Evolutionary conservation across 2,329 filamentous ascomycete genomes (phyloP), one percentile per base, ranked within the genome.

Genomic region (Talaromyces sp.): DNA sequence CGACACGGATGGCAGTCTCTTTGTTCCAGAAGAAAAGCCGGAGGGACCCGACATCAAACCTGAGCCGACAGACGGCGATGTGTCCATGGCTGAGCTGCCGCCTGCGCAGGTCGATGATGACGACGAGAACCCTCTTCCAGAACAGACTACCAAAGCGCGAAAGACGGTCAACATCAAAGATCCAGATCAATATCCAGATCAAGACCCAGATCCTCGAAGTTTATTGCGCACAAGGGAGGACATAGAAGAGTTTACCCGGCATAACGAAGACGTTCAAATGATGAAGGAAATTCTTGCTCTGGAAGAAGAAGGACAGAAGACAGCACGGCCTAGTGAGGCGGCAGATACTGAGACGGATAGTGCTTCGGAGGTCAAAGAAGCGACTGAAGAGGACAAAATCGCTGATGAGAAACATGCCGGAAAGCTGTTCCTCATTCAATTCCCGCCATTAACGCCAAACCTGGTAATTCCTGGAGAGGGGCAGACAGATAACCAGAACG

Each of bases 381-480:
- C 26, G 29, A 38, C 46, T 7, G 46, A 61, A n/a, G 71, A 67
- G 49, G 68, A 70, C 26, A 70, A 75, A 29, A 56, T 55, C 11
- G 64, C 60, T 55, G 67, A 75, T 66, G 79, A 75, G 56, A 75
- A 76, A 49, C 76, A 80, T 19, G 74, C 81, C 38, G 81, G 85
- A 58, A 80, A 82, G 60, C 78, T 86, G 58, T 87, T 87, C 69
- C 77, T 87, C 56, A 84, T 88, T 70, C 86, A 88, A 70, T 82
- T 88, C 66, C 86, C 86, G 13, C 84, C 86, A 0, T 78, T 86
- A 61, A 81, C 86, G 4, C 86, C 86, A 5, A 81, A 82, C 61
- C 78, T 88, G 26, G 66, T 76, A 38, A 68, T 78, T 10, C 73
- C 79, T 1, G 68, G 67, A 14, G 65, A 63, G 17, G 58, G 57